Evolutionary conservation across 2,329 filamentous ascomycete genomes (phyloP).

Genomic region (Dactylellina haptotyla): DNA sequence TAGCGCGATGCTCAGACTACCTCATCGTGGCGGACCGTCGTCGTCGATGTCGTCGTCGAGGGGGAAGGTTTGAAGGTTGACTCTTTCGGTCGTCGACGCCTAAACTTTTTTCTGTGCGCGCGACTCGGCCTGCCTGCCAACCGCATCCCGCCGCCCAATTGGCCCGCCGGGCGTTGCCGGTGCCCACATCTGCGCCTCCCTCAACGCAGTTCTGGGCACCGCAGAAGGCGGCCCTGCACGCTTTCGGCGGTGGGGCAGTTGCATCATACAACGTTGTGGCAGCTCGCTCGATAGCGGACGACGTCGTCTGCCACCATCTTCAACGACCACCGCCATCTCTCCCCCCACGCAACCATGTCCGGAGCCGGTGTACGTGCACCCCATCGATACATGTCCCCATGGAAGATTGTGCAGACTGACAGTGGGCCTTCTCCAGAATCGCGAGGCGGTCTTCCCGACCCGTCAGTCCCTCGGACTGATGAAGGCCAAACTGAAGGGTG

Average conservation of each 20-base stretch:
- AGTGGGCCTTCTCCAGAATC: conserved; percentile 69
- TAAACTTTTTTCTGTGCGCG: conserved; percentile 35
- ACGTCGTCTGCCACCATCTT: conserved; percentile 4
- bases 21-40: conserved; percentile 25
- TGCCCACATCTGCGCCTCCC: background rate
- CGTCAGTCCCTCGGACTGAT: conserved; percentile 95
- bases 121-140: conserved; percentile 32
- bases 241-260: background rate
- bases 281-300: too few species aligned
- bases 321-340: conserved; percentile 16
- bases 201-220: conserved; percentile 33
- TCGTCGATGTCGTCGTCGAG: conserved; percentile 8
- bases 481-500: conserved; percentile 97
- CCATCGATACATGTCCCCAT: background rate
- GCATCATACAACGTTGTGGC: too few species aligned
- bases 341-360: conserved; percentile 37
- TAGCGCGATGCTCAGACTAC: conserved; percentile 29
- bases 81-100: background rate
- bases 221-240: background rate
- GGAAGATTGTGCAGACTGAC: conserved; percentile 6
- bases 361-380: conserved; percentile 38
- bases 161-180: background rate
- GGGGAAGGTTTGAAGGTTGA: conserved; percentile 9
- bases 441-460: conserved; percentile 96
- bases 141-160: conserved; percentile 2